These are phyloP conservation scores for Asterochloris erici DNA, from an alignment of 139 green algal genomes.

Conservation along the genomic window DNA sequence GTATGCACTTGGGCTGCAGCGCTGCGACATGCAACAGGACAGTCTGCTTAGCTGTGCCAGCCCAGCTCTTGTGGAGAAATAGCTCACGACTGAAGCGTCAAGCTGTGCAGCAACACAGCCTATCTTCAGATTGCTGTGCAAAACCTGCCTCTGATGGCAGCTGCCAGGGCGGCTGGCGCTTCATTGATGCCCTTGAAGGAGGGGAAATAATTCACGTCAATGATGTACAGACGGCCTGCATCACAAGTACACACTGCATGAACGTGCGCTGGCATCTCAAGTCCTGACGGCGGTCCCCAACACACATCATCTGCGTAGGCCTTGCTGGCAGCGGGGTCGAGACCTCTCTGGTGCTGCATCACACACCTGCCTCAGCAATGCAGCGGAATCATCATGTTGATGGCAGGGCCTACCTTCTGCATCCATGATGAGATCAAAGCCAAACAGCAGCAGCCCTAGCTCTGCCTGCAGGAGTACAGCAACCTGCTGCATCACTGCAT, in stretches of 20 bases:
- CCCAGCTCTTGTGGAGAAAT: too few species aligned
- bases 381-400: not conserved
- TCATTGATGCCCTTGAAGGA: constrained; percentile 47
- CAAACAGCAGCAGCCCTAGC: constrained; percentile 68
- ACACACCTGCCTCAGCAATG: not conserved
- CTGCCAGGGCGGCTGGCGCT: constrained; percentile 20
- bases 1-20: too few species aligned
- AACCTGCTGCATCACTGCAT: too few species aligned
- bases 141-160: not conserved
- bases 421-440: constrained; percentile 57
- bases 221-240: constrained; percentile 40
- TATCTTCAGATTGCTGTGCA: too few species aligned
- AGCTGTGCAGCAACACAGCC: too few species aligned
- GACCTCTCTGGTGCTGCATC: not conserved
- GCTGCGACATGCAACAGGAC: too few species aligned
- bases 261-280: not conserved
- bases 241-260: not conserved
- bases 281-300: not conserved
- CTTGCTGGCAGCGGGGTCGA: not conserved
- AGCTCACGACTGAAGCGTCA: too few species aligned
- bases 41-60: too few species aligned
- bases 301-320: not conserved
- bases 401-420: not conserved
- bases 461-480: not conserved
- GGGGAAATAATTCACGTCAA: constrained; percentile 80